Evolutionary conservation across 2,329 filamentous ascomycete species (phyloP).

Genomic region (Chaetomium globosum): DNA sequence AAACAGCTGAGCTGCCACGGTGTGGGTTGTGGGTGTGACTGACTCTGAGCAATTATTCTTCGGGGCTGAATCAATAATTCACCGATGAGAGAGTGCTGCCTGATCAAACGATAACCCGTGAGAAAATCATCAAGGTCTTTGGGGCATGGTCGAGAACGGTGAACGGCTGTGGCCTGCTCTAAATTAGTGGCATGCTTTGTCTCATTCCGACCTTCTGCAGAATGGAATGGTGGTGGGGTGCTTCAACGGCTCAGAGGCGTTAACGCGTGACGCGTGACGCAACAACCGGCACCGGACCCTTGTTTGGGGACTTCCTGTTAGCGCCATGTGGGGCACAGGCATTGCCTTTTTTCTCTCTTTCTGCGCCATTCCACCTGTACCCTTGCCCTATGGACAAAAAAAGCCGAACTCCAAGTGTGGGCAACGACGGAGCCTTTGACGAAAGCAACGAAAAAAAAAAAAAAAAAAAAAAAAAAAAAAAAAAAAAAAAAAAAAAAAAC

Average conservation of each 20-base stretch:
- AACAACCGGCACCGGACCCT: constrained; percentile 21
- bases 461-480: too few relatives aligned
- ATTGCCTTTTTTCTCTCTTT: constrained; percentile 6
- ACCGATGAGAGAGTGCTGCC: constrained; percentile 28
- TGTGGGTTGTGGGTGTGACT: not conserved
- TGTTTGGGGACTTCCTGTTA: not conserved
- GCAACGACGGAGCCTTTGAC: too few relatives aligned
- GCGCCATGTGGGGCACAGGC: constrained; percentile 4
- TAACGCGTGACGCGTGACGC: constrained; percentile 29
- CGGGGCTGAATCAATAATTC: constrained; percentile 9
- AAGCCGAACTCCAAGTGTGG: too few relatives aligned
- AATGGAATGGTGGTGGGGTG: constrained; percentile 26
- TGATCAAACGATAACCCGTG: constrained; percentile 17
- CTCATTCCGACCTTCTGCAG: not conserved
- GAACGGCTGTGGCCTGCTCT: not conserved
- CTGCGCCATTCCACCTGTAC: not conserved
- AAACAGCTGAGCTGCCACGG: constrained; percentile 3
- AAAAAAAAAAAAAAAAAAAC: too few relatives aligned
- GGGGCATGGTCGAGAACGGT: not conserved
- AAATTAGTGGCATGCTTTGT: constrained; percentile 4
- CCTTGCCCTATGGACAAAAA: too few relatives aligned
- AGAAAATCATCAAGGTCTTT: constrained; percentile 8
- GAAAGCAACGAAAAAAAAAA: too few relatives aligned
- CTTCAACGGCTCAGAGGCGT: constrained; percentile 6
- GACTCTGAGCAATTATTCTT: constrained; percentile 1